These are phyloP conservation scores for Camellia lanceoleosa DNA, from an alignment of 148 eudicot genomes.

Conservation along the genomic window DNA sequence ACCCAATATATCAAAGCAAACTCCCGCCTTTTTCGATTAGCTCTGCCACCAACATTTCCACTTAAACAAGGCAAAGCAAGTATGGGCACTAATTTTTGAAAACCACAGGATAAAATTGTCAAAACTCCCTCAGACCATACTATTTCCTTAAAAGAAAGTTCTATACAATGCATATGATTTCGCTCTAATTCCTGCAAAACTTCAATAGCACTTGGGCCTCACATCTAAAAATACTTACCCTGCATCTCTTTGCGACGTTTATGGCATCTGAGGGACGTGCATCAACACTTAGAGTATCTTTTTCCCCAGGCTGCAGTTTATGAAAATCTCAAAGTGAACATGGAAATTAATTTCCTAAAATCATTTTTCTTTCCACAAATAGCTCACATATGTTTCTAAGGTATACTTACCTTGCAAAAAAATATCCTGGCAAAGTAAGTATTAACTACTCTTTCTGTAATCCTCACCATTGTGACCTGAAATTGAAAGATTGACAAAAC, in stretches of 20 bases:
- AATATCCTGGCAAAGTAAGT: slow-evolving; percentile 60
- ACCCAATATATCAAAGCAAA: background rate
- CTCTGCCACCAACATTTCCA: background rate
- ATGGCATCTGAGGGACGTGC: slow-evolving; percentile 88
- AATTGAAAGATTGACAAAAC: slow-evolving; percentile 11
- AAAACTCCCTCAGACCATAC: background rate
- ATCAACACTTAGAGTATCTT: slow-evolving; percentile 53
- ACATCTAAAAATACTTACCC: slow-evolving; percentile 36
- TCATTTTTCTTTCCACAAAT: background rate
- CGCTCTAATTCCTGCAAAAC: background rate
- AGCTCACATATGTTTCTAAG: background rate
- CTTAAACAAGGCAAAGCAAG: background rate
- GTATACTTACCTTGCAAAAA: slow-evolving; percentile 50
- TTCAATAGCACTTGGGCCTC: background rate
- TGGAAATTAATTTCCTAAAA: background rate
- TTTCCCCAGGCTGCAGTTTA: slow-evolving; percentile 48
- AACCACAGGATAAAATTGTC: background rate
- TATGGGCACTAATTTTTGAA: background rate
- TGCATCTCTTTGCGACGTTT: slow-evolving; percentile 63
- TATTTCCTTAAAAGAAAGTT: background rate
- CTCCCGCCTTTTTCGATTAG: background rate
- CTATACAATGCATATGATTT: background rate
- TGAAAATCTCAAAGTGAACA: background rate
- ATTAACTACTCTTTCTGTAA: slow-evolving; percentile 57
- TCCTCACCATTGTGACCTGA: slow-evolving; percentile 73